phyloP scores from a whole-genome alignment of 1,139 yeast genomes.

The Chernovozyma aurita region DNA sequence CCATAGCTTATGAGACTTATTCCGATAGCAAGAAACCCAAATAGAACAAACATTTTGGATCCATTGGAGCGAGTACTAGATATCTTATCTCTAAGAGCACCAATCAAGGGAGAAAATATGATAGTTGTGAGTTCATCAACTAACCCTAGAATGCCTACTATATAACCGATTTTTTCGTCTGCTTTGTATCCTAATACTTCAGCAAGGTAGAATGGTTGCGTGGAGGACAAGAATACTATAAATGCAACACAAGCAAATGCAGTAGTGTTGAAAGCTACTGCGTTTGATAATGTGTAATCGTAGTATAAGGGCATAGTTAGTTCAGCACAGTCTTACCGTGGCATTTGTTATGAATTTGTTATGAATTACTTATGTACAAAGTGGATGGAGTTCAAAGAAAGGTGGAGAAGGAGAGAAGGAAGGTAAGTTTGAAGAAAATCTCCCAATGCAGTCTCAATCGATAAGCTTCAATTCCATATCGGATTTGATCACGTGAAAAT shows the following conservation, averaged over 20 bases:
- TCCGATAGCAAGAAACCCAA: constrained; percentile 47
- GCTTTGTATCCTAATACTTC: constrained; percentile 44
- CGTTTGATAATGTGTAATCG: constrained; percentile 16
- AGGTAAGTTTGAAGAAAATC: too few species aligned
- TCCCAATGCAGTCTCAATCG: too few species aligned
- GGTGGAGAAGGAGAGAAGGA: too few species aligned
- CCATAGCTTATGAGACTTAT: constrained; percentile 49
- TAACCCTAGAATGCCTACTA: constrained; percentile 59
- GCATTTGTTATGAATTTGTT: not conserved
- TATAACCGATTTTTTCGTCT: constrained; percentile 43
- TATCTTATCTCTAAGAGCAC: constrained; percentile 58
- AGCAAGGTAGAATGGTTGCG: constrained; percentile 63
- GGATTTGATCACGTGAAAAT: too few species aligned
- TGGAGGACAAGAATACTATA: constrained; percentile 62
- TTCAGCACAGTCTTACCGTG: not conserved
- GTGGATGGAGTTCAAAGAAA: too few species aligned
- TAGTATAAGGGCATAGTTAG: constrained; percentile 5
- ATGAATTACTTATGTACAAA: too few species aligned
- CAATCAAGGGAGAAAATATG: constrained; percentile 56
- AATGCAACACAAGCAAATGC: constrained; percentile 54
- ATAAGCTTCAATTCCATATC: too few species aligned
- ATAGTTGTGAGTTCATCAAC: constrained; percentile 59
- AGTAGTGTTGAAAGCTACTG: constrained; percentile 22
- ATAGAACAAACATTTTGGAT: constrained; percentile 46
- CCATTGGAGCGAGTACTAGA: constrained; percentile 31